Percentiles rank a stretch among this genome's conserved stretches.
Conservation (phyloP, 1,139 yeast species). For the Geotrichum candidum region DNA sequence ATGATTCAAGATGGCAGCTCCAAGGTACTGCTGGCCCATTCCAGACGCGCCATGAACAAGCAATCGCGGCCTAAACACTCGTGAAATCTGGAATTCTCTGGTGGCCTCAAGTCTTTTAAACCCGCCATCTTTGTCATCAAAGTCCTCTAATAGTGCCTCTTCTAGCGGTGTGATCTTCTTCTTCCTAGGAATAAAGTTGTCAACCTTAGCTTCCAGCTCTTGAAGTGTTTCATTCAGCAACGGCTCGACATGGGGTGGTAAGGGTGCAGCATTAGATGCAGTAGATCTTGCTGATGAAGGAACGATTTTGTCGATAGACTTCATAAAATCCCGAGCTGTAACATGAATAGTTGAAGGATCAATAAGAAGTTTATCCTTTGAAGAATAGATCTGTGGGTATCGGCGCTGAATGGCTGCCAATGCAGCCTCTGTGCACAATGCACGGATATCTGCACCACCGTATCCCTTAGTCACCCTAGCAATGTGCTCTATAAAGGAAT, state of each 20-base stretch:
- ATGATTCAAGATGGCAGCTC: slow-evolving; percentile 76
- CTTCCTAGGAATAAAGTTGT: slow-evolving; percentile 57
- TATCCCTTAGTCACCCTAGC: slow-evolving; percentile 90
- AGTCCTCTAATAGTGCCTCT: slow-evolving; percentile 58
- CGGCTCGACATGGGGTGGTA: slow-evolving; percentile 68
- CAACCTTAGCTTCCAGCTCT: slow-evolving; percentile 46
- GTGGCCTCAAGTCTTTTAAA: slow-evolving; percentile 59
- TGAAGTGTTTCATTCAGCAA: slow-evolving; percentile 49
- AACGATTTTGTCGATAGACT: slow-evolving; percentile 76
- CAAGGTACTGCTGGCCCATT: slow-evolving; percentile 84
- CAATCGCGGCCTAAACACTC: slow-evolving; percentile 78
- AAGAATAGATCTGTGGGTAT: slow-evolving; percentile 84
- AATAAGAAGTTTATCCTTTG: slow-evolving; percentile 65
- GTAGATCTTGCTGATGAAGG: slow-evolving; percentile 90
- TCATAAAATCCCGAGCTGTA: slow-evolving; percentile 78
- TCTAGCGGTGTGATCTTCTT: slow-evolving; percentile 56
- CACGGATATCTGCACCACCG: slow-evolving; percentile 95
- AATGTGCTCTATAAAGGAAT: slow-evolving; percentile 54
- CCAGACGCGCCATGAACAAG: slow-evolving; percentile 70
- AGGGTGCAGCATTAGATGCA: slow-evolving; percentile 47
- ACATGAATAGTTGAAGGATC: slow-evolving; percentile 68
- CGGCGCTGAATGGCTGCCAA: slow-evolving; percentile 82
- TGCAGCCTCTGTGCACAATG: slow-evolving; percentile 96
- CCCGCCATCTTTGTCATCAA: slow-evolving; percentile 49
- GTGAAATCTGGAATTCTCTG: slow-evolving; percentile 49